Conservation (phyloP, 1,284 basidiomycete genomes). For the Apiotrichum gracile region DNA sequence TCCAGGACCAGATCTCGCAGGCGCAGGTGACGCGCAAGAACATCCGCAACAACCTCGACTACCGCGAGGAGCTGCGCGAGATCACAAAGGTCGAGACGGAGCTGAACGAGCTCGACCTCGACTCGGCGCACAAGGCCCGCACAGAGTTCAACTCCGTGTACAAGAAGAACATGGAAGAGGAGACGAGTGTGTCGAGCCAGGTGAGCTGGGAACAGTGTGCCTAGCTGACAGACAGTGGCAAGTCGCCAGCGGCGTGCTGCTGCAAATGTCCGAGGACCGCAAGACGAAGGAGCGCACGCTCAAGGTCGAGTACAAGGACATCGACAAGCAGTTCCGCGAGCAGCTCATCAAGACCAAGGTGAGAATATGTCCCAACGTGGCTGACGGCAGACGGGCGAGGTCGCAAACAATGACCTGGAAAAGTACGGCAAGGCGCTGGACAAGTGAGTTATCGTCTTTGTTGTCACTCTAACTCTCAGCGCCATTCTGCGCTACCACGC, state of each 20-base stretch:
- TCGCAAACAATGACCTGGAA: slow-evolving; percentile 90
- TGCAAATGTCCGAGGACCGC: slow-evolving; percentile 65
- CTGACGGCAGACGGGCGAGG: slow-evolving; percentile 70
- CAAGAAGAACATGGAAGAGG: slow-evolving; percentile 56
- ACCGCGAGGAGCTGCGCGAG: slow-evolving; percentile 63
- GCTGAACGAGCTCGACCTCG: slow-evolving; percentile 71
- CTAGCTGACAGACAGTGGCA: slow-evolving; percentile 58
- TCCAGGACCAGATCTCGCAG: slow-evolving; percentile 53
- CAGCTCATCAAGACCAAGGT: slow-evolving; percentile 95
- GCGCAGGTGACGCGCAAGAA: slow-evolving; percentile 65
- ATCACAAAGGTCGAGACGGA: slow-evolving; percentile 64
- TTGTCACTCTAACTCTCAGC: slow-evolving; percentile 48
- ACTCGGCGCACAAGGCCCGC: slow-evolving; percentile 70
- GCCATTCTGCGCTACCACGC: slow-evolving; percentile 98
- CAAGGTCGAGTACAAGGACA: slow-evolving; percentile 73
- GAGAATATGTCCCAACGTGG: slow-evolving; percentile 6
- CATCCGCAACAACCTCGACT: slow-evolving; percentile 78
- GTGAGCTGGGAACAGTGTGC: slow-evolving; percentile 45
- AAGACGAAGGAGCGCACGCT: slow-evolving; percentile 66
- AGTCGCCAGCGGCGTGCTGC: slow-evolving; percentile 72
- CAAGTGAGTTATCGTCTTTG: slow-evolving; percentile 55
- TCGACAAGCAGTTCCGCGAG: slow-evolving; percentile 76
- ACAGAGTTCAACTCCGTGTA: slow-evolving; percentile 80
- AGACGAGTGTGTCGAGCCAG: slow-evolving; percentile 53
- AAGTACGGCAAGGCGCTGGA: slow-evolving; percentile 95